These are phyloP conservation scores for Metarhizium brunneum DNA, from an alignment of 2,329 filamentous ascomycete species.

Conservation along the genomic window DNA sequence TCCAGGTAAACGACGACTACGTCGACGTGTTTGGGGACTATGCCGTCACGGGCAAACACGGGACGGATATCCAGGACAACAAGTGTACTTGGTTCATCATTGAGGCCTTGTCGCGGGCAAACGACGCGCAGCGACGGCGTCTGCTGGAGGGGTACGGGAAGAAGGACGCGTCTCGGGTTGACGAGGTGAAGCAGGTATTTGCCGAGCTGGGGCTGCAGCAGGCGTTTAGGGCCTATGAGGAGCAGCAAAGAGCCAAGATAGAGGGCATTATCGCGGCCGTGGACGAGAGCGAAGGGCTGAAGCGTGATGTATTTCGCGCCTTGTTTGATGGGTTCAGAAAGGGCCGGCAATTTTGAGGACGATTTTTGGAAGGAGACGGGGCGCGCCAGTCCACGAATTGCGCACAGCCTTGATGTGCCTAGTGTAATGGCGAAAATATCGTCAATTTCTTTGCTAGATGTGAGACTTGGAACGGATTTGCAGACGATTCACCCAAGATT, in stretches of 20 bases:
- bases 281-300: background rate
- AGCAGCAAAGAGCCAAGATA: background rate
- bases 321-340: background rate
- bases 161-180: conserved; percentile 54
- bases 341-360: background rate
- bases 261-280: background rate
- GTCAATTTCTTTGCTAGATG: too few species aligned
- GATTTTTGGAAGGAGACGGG: too few species aligned
- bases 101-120: conserved; percentile 72
- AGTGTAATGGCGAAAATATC: too few species aligned
- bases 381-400: too few species aligned
- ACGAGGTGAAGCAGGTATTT: background rate
- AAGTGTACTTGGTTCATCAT: conserved; percentile 99
- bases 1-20: conserved; percentile 98
- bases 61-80: conserved; percentile 97
- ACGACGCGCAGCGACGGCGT: conserved; percentile 73
- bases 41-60: conserved; percentile 90
- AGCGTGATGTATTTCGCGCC: background rate
- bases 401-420: too few species aligned
- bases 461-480: too few species aligned
- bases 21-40: conserved; percentile 95
- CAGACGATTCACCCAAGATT: too few species aligned
- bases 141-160: conserved; percentile 88
- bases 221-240: background rate
- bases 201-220: background rate